Base-by-base conservation (phyloP, 2,329 filamentous ascomycete genomes). In the Chaetomium sp. region DNA sequence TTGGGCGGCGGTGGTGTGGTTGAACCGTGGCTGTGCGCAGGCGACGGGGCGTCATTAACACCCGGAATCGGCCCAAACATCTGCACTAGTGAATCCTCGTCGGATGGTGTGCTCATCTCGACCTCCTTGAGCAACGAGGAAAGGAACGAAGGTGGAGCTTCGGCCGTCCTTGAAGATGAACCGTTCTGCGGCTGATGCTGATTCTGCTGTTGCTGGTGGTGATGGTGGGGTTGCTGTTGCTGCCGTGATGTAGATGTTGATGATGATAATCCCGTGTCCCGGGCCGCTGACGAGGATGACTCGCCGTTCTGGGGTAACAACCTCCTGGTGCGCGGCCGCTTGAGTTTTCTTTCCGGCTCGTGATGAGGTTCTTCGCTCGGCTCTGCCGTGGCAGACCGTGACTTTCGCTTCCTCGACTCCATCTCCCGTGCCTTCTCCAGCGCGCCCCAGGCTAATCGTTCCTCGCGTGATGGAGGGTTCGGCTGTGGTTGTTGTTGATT, bases 51-150 rank as follows among this genome's bases (percentile, higher is more conserved):
- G 11, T 68, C 64, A 49, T 65, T 60, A 37, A 48, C 62, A 59
- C 68, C 44, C 55, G 70, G 45, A 56, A 68, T 47, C 67, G 69
- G 58, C 70, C 72, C 34, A 67, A 76, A 74, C 36, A 77, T 65
- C 2, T 65, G 67, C 27, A 72, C 71, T 27, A 76, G 66, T 33
- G 68, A 74, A 53, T 85, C 81, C 50, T 85, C 82, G 53, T 86
- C 82, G 0, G 79, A 79, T 2, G 75, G 71, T 54, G 79, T 70
- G 70, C 77, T 79, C 70, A 79, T 80, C 59, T 95, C 91, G 1
- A 97, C 89, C 70, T 97, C 92, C 68, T 88, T 90, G 49, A 97
- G 74, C 6, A 97, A 76, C 0, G 90, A 92, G 32, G 90, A 89
- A 6, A 97, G 77, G 67, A 97, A 92, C 5, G 89, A 91, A 6